phyloP scores from a whole-genome alignment of 163 green algal genomes.

The Scenedesmus sp. region DNA sequence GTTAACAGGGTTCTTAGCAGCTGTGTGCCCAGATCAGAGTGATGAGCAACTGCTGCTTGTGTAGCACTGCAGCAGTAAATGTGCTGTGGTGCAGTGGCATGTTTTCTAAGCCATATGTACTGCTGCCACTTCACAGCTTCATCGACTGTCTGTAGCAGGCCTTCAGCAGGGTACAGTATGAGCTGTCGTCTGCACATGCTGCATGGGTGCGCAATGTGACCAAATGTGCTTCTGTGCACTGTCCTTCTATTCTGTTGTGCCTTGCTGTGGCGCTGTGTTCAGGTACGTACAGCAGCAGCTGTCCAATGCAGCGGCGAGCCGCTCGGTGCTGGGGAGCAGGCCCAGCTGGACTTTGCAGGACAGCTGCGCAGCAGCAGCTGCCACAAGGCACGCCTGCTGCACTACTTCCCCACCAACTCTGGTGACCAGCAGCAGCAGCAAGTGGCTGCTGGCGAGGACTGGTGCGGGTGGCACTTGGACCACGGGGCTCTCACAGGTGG shows the following conservation, averaged over 20 bases:
- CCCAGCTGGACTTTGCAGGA: conserved; percentile 33
- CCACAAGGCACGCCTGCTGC: conserved; percentile 76
- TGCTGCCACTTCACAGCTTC: no score
- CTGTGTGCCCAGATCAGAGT: background rate
- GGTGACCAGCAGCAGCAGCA: background rate
- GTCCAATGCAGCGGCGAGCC: conserved; percentile 40
- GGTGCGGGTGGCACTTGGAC: conserved; percentile 93
- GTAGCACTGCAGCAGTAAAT: background rate
- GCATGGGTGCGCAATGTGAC: background rate
- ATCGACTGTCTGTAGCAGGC: no score
- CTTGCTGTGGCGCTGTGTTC: background rate
- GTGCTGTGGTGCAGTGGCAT: background rate
- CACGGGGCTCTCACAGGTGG: conserved; percentile 88
- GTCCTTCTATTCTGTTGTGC: background rate
- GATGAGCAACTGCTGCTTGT: background rate
- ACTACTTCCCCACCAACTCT: conserved; percentile 77
- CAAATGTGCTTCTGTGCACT: no score
- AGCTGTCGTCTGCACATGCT: background rate
- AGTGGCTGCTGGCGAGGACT: conserved; percentile 60
- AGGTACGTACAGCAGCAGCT: conserved; percentile 57
- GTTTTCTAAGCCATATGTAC: no score
- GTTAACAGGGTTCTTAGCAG: background rate
- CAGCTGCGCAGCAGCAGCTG: conserved; percentile 33
- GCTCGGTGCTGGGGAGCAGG: background rate
- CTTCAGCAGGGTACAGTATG: no score